Base-by-base conservation (phyloP, 805 yeast genomes). In the Cyberlindnera saturnus region DNA sequence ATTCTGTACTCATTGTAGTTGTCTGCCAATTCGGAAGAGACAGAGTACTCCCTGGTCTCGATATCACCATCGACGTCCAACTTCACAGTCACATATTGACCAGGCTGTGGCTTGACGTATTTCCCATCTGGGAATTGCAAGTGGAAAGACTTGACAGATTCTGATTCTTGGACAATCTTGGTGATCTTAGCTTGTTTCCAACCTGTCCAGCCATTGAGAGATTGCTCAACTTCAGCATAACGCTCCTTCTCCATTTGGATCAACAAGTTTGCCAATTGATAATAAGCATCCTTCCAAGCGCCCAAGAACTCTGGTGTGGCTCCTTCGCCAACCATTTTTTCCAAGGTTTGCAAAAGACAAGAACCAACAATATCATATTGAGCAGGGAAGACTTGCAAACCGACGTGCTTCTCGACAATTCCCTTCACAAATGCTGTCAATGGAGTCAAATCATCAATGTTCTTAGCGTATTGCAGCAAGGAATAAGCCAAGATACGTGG, bases 211-310 rank as follows among this genome's bases (percentile, higher is more conserved):
- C 70, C 72, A n/a, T 60, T 53, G 29, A 60, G 52, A 11, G 49
- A 40, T 39, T 48, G 56, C 15, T 39, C 36, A 16, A 54, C 43
- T 35, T 62, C 63, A 14, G 55, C 49, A 55, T 82, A 82, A 50
- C 69, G 56, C 5, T 61, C 62, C 40, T 61, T 61, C 61, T 82
- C 90, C 17, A 75, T 71, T 33, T 66, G 60, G 49, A 83, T 82
- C 49, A 82, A 66, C 9, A 78, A 59, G 43, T 77, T 71, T 6
- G 89, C 89, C 47, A 82, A 67, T 44, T 73, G 75, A 32, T 72
- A 74, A 58, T 83, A 82, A 5, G 90, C 89, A 34, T 65, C 71
- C 19, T 69, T 65, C 86, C 88, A 83, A 10, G 87, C 86, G 20
- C 65, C 70, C 36, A 80, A 51, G 42, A 83, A 75, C 34, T 70